Base-by-base conservation (phyloP, 768 basidiomycete species). In the Daedaleopsis nitida region DNA sequence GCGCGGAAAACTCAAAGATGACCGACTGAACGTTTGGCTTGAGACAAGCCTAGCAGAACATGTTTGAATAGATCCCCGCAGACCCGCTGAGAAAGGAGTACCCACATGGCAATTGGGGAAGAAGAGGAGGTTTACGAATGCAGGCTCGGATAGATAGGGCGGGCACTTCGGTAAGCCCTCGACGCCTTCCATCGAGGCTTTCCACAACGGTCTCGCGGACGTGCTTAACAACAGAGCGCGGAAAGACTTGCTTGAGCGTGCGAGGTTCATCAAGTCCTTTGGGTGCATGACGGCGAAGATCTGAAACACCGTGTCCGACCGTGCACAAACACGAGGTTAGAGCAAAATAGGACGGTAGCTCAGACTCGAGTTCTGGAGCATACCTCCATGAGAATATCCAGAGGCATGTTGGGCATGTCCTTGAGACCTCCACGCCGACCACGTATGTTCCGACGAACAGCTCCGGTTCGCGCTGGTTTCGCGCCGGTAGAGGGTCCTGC, bases 51-150 rank as follows among this genome's bases (percentile, higher is more conserved):
- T 68, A 42, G 44, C 16, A 51, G 5, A 11, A 56, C 19, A 13
- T 14, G 6, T 23, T 23, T 24, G 13, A 21, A 12, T 1, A 21
- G 9, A 8, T 8, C 47, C 7, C 4, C 47, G 16, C 11, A n/a
- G 13, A 7, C 42, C 32, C 19, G 1, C 5, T 10, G 0, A 37
- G 6, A 39, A 21, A 37, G 21, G n/a, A 11, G 24, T 6, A 55
- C 65, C 35, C 23, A 64, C 67, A 59, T 65, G 63, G 42, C 65
- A 68, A 24, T 64, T 38, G 1, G 60, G 23, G 38, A 50, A 61
- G 58, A 66, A 68, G 39, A 57, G 17, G 14, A 68, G 57, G 49
- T 64, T 64, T n/a, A 62, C 65, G n/a, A 66, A 66, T 16, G 24
- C 57, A 1, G 63, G 62, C 34, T 68, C 67, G 43, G 55, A 55